These are phyloP conservation scores for Aspergillus oerlinghausenensis DNA, from an alignment of 2,329 filamentous ascomycete species.

Conservation along the genomic window DNA sequence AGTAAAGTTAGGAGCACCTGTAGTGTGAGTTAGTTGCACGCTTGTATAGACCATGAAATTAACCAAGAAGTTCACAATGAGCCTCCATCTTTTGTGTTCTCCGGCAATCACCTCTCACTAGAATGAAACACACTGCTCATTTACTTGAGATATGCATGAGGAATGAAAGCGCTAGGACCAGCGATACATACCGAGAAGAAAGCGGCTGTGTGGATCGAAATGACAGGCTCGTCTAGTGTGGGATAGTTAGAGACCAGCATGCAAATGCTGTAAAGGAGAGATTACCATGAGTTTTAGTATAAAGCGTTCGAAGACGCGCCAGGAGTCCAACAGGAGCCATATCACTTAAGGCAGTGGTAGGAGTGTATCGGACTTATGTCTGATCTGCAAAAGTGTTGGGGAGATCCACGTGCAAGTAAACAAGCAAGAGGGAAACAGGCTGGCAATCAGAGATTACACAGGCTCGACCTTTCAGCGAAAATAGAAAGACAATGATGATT, in stretches of 20 bases:
- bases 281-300: slow-evolving; percentile 28
- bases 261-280: slow-evolving; percentile 1
- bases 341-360: neutral
- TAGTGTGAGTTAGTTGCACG: neutral
- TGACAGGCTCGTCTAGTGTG: slow-evolving; percentile 31
- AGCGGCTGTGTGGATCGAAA: slow-evolving; percentile 33
- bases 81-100: neutral
- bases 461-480: neutral
- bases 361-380: neutral
- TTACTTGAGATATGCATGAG: neutral
- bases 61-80: neutral
- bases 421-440: neutral
- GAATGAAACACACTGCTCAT: neutral
- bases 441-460: neutral
- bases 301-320: slow-evolving; percentile 29
- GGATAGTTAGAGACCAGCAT: slow-evolving; percentile 7
- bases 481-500: slow-evolving; percentile 1
- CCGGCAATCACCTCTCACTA: neutral
- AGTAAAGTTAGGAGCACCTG: slow-evolving; percentile 76
- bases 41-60: neutral
- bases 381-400: neutral
- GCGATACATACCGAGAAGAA: slow-evolving; percentile 35
- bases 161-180: slow-evolving; percentile 4
- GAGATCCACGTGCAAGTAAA: neutral
- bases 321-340: slow-evolving; percentile 34